Base-by-base conservation (phyloP, 139 green algal species). In the Micractinium conductrix region DNA sequence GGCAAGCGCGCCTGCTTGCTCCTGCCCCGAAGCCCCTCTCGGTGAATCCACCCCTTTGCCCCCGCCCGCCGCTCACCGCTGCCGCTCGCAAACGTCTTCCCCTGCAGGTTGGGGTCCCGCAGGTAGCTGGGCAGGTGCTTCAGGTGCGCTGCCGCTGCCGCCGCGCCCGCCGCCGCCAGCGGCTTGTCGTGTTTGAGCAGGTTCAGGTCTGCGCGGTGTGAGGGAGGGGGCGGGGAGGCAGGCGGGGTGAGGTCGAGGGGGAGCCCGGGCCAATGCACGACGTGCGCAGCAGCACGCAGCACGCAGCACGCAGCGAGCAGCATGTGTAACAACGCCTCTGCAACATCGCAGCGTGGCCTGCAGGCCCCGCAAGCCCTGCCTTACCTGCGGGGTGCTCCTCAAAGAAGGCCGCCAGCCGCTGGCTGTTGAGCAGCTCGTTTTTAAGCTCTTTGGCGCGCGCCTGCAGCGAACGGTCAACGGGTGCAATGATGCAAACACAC, bases 401-500 rank as follows among this genome's bases (percentile, higher is more conserved):
- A 80, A 98, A 98, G 87, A 98, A 96, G 1, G 93, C 87, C 35
- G 94, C 90, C 44, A 96, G 82, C 60, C 91, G 83, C 84, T 95
- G 79, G 8, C 84, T 91, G 93, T 99, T 99, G 80, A 99, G 93
- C 88, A 99, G 88, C 93, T 99, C 96, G 44, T 90, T 79, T 80
- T 93, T 93, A 26, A 99, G 87, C 86, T 99, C 96, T 74, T 95
- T 94, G 40, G 95, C 93, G 1, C 95, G 74, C 10, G 95, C 95
- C 82, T 87, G 74, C 21, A 28, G 37, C 16, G n/a, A n/a, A n/a
- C n/a, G n/a, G n/a, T n/a, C n/a, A n/a, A n/a, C n/a, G n/a, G n/a
- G n/a, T n/a, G n/a, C n/a, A n/a, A n/a, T n/a, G n/a, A n/a, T n/a
- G n/a, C n/a, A n/a, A n/a, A n/a, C n/a, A n/a, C n/a, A n/a, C n/a